Evolutionary conservation across 1,284 basidiomycete species (phyloP), one percentile per base, ranked within the genome.

Genomic region (Abortiporus biennis): DNA sequence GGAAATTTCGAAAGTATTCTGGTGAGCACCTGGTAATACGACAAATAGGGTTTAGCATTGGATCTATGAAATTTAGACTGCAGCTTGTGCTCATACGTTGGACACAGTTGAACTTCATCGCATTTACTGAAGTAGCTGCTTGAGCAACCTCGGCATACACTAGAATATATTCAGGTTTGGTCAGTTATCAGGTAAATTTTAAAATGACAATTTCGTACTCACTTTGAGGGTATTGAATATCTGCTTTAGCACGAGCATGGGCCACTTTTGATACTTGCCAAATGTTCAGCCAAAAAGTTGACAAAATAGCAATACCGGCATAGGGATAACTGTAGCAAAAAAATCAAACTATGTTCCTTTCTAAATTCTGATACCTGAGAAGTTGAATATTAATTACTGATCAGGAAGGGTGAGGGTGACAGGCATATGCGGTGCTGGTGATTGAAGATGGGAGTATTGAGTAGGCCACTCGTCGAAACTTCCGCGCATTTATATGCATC

Each of bases 221-320:
- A 81, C 80, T 33, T 49, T 80, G 79, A 15, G 85, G 85, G 53
- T 87, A 88, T 4, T 62, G 53, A 39, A 88, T 69, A n/a, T 68
- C 66, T n/a, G 84, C 73, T 2, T 52, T 61, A 46, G 62, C 72
- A 45, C 85, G 77, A 16, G 72, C 67, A 30, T 46, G 59, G 19
- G 59, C 52, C 16, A 84, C 85, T 2, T 59, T 52, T 8, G 64
- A 13, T 1, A 54, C 54, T 55, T 85, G 82, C 56, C 68, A 78
- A 2, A 61, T 2, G n/a, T 77, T 65, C 16, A 85, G 49, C 54
- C 67, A 70, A 20, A 67, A 58, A 1, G 76, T 67, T 12, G 76
- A 75, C 9, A 78, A 47, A 13, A 82, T 55, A 6, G 78, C 69
- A 1, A 70, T 69, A 1, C 67, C 67, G 29, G 83, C 68, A 51